A percentile compares a stretch with the other conserved stretches of the same genome.
Conservation (phyloP, 202 grass and related monocot genomes). For the Setaria viridis region DNA sequence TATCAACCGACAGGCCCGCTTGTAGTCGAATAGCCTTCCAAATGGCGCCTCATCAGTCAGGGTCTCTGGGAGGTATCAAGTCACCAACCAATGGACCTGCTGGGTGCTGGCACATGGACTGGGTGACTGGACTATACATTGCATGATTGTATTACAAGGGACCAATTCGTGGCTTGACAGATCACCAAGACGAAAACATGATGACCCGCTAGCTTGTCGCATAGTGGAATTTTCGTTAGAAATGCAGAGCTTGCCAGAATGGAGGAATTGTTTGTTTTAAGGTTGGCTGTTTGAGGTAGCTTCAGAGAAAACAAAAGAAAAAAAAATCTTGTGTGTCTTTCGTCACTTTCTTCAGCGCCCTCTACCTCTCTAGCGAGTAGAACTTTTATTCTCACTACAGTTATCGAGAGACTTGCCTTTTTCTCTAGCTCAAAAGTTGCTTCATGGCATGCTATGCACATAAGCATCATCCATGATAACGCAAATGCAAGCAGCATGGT, state of each 20-base stretch:
- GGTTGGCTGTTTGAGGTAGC: neutral
- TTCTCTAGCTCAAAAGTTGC: neutral
- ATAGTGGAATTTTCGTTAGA: neutral
- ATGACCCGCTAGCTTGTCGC: conserved; percentile 14
- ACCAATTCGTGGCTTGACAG: conserved; percentile 22
- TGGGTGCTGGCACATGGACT: conserved; percentile 17
- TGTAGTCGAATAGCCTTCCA: conserved; percentile 37
- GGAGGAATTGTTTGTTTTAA: neutral
- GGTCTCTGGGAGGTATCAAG: neutral
- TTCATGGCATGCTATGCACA: conserved; percentile 3
- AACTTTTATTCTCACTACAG: neutral
- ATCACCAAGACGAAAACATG: conserved; percentile 13
- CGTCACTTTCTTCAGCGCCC: neutral
- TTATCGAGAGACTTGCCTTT: neutral
- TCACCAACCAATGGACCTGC: conserved; percentile 29
- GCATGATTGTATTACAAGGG: neutral
- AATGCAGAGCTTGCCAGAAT: neutral
- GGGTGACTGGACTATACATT: neutral
- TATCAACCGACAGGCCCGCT: neutral
- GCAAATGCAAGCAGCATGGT: neutral
- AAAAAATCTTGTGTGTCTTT: neutral
- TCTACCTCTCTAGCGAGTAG: neutral
- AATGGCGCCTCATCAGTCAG: neutral
- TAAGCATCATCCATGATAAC: neutral
- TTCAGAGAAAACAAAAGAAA: neutral